Conservation (phyloP, 2,329 filamentous ascomycete species). For the Leptographium galeiforme region DNA sequence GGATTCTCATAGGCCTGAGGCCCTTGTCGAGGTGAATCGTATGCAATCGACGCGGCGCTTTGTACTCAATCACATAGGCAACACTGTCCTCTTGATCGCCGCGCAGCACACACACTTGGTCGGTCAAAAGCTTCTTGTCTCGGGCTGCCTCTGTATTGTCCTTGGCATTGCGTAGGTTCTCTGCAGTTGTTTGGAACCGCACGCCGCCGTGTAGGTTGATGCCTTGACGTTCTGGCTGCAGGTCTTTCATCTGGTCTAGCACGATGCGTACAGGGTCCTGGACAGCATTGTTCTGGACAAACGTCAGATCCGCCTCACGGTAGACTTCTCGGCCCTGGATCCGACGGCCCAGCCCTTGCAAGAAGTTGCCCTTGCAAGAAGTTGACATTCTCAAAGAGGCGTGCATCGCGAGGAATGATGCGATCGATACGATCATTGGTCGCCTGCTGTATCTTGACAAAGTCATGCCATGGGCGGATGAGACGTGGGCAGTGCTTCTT, state of each 20-base stretch:
- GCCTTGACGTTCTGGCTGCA: slow-evolving; percentile 14
- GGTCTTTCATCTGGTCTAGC: slow-evolving; percentile 16
- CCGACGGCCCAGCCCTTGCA: slow-evolving; percentile 12
- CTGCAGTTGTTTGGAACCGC: slow-evolving; percentile 10
- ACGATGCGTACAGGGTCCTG: slow-evolving; percentile 4
- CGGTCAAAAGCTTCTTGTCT: slow-evolving; percentile 15
- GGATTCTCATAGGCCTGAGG: slow-evolving; percentile 27
- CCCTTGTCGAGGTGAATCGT: slow-evolving; percentile 25
- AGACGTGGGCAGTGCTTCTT: slow-evolving; percentile 16
- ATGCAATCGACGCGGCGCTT: slow-evolving; percentile 33
- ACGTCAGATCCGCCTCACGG: slow-evolving; percentile 12
- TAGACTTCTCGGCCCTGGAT: slow-evolving; percentile 10
- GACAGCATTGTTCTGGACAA: slow-evolving; percentile 12
- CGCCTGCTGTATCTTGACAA: slow-evolving; percentile 12
- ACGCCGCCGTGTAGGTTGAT: slow-evolving; percentile 17
- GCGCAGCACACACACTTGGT: slow-evolving; percentile 20
- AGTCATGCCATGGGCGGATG: slow-evolving; percentile 18
- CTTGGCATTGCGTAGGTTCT: background rate
- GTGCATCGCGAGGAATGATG: slow-evolving; percentile 11
- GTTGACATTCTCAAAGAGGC: slow-evolving; percentile 14
- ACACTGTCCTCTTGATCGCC: slow-evolving; percentile 10
- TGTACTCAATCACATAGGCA: slow-evolving; percentile 28
- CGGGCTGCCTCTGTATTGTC: background rate
- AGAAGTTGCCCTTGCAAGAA: too few relatives aligned
- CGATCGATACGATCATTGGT: slow-evolving; percentile 14